phyloP scores from a whole-genome alignment of 2,329 filamentous ascomycete species.

The Dothideomycetes sp. region DNA sequence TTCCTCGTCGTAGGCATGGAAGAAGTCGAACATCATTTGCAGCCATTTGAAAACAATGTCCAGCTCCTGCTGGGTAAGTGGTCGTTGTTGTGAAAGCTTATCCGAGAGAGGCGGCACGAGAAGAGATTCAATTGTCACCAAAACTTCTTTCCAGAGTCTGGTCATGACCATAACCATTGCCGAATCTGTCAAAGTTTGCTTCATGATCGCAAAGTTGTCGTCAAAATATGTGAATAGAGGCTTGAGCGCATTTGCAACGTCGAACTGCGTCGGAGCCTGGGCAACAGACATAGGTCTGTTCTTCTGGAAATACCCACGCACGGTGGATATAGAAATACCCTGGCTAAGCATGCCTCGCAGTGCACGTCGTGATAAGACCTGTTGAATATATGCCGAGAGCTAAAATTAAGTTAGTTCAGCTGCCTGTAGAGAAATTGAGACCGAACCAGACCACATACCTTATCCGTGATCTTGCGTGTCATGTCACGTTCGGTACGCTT shows the following conservation, averaged over 20 bases:
- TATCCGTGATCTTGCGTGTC: slow-evolving; percentile 96
- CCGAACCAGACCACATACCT: slow-evolving; percentile 48
- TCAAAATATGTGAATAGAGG: slow-evolving; percentile 92
- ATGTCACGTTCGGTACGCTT: slow-evolving; percentile 96
- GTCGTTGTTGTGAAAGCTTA: slow-evolving; percentile 78
- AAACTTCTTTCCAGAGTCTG: slow-evolving; percentile 91
- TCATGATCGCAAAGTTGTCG: slow-evolving; percentile 98
- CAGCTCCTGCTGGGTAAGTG: slow-evolving; percentile 75
- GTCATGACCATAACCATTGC: slow-evolving; percentile 99
- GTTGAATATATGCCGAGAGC: slow-evolving; percentile 88
- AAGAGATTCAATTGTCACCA: slow-evolving; percentile 81
- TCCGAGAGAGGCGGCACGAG: slow-evolving; percentile 91
- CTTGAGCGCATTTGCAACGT: slow-evolving; percentile 72
- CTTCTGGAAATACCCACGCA: slow-evolving; percentile 55
- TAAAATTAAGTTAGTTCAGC: background rate
- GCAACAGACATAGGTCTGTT: slow-evolving; percentile 40
- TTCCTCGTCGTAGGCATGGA: slow-evolving; percentile 83
- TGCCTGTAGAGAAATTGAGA: slow-evolving; percentile 26
- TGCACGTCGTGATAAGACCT: slow-evolving; percentile 75
- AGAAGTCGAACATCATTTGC: slow-evolving; percentile 82
- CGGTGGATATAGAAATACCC: slow-evolving; percentile 56
- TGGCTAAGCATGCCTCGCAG: slow-evolving; percentile 65
- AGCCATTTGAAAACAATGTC: slow-evolving; percentile 96
- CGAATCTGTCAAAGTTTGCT: slow-evolving; percentile 82
- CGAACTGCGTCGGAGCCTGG: slow-evolving; percentile 46